Conservation (phyloP, 2,329 filamentous ascomycete species). For the Fusarium incarnatum region DNA sequence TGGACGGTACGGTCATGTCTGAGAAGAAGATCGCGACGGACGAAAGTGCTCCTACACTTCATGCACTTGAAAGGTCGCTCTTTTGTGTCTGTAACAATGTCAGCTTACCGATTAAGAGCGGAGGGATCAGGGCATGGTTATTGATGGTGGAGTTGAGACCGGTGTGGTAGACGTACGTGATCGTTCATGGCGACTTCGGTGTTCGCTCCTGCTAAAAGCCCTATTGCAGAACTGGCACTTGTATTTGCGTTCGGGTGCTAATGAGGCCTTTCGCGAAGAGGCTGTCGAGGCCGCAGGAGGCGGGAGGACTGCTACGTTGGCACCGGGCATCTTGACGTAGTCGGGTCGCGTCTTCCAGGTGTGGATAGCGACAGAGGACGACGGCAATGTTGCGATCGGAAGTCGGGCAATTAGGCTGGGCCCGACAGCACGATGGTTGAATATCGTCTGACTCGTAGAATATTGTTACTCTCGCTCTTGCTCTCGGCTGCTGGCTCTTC, state of each 20-base stretch:
- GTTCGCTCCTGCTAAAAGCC: slow-evolving; percentile 97
- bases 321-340: slow-evolving; percentile 73
- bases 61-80: slow-evolving; percentile 98
- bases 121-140: slow-evolving; percentile 18
- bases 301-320: slow-evolving; percentile 73
- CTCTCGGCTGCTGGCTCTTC: slow-evolving; percentile 60
- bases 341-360: slow-evolving; percentile 49
- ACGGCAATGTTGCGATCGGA: slow-evolving; percentile 43
- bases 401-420: slow-evolving; percentile 44
- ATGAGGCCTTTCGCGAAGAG: slow-evolving; percentile 78
- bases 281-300: slow-evolving; percentile 75
- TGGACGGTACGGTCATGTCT: slow-evolving; percentile 98
- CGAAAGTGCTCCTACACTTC: slow-evolving; percentile 98
- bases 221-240: slow-evolving; percentile 99
- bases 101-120: slow-evolving; percentile 39
- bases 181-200: slow-evolving; percentile 95
- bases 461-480: slow-evolving; percentile 50
- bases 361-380: slow-evolving; percentile 42
- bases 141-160: slow-evolving; percentile 10
- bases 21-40: slow-evolving; percentile 93
- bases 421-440: slow-evolving; percentile 68
- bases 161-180: slow-evolving; percentile 83
- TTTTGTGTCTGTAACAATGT: slow-evolving; percentile 81
- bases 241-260: slow-evolving; percentile 96
- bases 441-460: slow-evolving; percentile 60